Conservation (phyloP, 768 basidiomycete species). For the Auriscalpium microsporum region DNA sequence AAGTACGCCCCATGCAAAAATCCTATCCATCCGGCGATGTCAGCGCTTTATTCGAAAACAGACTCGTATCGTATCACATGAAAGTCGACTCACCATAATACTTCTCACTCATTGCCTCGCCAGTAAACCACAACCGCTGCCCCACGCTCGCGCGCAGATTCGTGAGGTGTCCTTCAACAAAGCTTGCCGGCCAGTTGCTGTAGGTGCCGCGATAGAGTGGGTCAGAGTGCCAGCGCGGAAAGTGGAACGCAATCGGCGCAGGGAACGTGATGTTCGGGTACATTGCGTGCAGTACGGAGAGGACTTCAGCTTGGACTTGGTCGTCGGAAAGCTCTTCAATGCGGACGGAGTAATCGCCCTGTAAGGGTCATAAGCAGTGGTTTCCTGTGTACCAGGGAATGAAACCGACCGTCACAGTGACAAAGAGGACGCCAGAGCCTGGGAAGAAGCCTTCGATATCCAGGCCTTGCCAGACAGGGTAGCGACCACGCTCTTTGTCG, state of each 20-base stretch:
- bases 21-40: constrained; percentile 23
- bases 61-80: background rate
- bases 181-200: constrained; percentile 57
- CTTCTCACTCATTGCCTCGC: constrained; percentile 49
- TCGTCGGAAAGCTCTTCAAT: constrained; percentile 43
- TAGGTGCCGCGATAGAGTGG: constrained; percentile 50
- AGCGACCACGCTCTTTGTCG: constrained; percentile 19
- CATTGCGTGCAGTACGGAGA: constrained; percentile 47
- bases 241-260: constrained; percentile 43
- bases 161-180: constrained; percentile 37
- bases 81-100: constrained; percentile 43
- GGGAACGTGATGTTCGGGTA: constrained; percentile 44
- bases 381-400: background rate
- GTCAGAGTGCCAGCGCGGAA: constrained; percentile 43
- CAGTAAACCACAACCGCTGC: constrained; percentile 50
- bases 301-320: constrained; percentile 42
- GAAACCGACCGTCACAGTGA: constrained; percentile 34
- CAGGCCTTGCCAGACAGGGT: constrained; percentile 59
- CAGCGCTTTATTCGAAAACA: background rate
- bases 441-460: constrained; percentile 49
- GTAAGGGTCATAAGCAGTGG: background rate
- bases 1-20: constrained; percentile 53
- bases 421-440: constrained; percentile 48
- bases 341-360: constrained; percentile 53
- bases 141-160: constrained; percentile 49